These are phyloP conservation scores for Xylaria nigripes DNA, from an alignment of 495 filamentous ascomycete genomes.

Conservation along the genomic window DNA sequence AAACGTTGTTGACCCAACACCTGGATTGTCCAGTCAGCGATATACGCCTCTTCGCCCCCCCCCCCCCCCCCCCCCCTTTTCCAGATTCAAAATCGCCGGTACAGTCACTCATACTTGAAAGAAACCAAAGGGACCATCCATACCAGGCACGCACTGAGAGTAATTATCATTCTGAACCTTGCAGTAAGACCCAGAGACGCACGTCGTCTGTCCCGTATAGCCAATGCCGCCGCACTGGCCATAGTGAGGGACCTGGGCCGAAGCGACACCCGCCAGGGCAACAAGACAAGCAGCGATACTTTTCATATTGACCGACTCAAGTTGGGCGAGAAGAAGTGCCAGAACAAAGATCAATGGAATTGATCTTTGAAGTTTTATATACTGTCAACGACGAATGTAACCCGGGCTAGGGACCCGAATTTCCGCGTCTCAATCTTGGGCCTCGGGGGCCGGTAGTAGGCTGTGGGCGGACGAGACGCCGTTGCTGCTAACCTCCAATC, in stretches of 20 bases:
- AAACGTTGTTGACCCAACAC: slow-evolving; percentile 1
- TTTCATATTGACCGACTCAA: slow-evolving; percentile 18
- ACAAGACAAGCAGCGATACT: slow-evolving; percentile 14
- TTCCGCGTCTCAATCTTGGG: slow-evolving; percentile 5
- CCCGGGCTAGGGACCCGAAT: slow-evolving; percentile 1
- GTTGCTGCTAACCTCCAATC: slow-evolving; percentile 7
- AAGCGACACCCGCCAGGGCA: slow-evolving; percentile 13
- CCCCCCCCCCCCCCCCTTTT: not conserved
- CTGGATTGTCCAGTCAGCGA: not conserved
- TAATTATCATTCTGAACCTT: slow-evolving; percentile 39
- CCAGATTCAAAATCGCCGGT: not conserved
- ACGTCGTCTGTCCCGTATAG: slow-evolving; percentile 41
- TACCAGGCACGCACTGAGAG: slow-evolving; percentile 36
- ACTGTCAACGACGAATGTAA: not conserved
- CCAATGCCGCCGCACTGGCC: slow-evolving; percentile 45
- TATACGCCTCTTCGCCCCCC: not conserved
- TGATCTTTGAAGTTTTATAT: not conserved
- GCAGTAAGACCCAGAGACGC: slow-evolving; percentile 37
- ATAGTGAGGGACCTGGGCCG: slow-evolving; percentile 17
- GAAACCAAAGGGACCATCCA: not conserved
- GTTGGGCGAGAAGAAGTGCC: not conserved
- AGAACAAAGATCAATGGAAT: not conserved
- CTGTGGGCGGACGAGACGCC: slow-evolving; percentile 14
- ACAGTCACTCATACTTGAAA: not conserved
- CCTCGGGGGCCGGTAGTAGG: not conserved